Conservation (phyloP, 192 early-diverging fungal species). For the Coemansia sp. region DNA sequence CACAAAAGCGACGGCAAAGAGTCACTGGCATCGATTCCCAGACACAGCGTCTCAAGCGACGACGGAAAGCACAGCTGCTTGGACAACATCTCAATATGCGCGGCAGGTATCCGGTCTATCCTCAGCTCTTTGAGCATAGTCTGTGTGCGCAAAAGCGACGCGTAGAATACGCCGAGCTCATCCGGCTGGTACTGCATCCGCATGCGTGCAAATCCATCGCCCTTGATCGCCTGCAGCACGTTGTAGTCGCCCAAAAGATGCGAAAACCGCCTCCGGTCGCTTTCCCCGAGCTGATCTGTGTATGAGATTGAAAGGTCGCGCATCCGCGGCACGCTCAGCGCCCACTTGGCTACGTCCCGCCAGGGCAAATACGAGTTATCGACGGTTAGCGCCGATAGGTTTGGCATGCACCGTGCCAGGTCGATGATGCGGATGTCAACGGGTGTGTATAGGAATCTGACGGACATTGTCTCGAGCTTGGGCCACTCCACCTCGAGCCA, state of each 20-base stretch:
- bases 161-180: conserved; percentile 53
- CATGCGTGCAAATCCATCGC: conserved; percentile 34
- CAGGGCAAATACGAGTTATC: conserved; percentile 54
- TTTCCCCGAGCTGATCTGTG: conserved; percentile 34
- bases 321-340: conserved; percentile 26
- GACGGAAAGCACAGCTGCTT: conserved; percentile 50
- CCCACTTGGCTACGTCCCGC: conserved; percentile 53
- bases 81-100: conserved; percentile 39
- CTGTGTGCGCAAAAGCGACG: conserved; percentile 48
- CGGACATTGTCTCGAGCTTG: conserved; percentile 30
- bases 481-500: conserved; percentile 53
- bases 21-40: conserved; percentile 49
- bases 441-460: conserved; percentile 49
- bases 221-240: conserved; percentile 40
- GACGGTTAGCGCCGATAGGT: conserved; percentile 21
- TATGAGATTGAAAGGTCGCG: conserved; percentile 47
- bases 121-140: conserved; percentile 44
- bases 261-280: conserved; percentile 40
- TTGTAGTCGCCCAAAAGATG: conserved; percentile 52
- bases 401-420: conserved; percentile 41
- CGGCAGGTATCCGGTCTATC: conserved; percentile 43
- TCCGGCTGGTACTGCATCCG: conserved; percentile 53
- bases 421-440: conserved; percentile 50
- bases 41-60: conserved; percentile 46
- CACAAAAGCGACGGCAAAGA: conserved; percentile 40